Base-by-base conservation (phyloP, 2,329 filamentous ascomycete genomes). In the Fusarium verrucosum region DNA sequence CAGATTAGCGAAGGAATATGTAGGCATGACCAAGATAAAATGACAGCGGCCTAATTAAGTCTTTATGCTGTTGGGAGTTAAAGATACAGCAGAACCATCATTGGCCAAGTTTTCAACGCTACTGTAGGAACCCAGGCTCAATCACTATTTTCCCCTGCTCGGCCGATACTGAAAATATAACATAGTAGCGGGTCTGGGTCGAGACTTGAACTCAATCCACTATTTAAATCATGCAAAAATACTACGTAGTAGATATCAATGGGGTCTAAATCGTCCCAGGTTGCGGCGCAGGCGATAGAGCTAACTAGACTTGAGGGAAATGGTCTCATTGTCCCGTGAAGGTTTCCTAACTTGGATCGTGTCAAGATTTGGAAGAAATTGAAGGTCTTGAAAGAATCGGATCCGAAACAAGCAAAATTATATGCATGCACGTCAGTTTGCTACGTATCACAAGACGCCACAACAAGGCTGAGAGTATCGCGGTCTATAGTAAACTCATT, bases 261-360 rank as follows among this genome's bases (percentile, higher is more conserved):
- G 32, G 32, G 20, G n/a, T n/a, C 33, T 19, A 47, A 94, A 66
- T 90, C 84, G 7, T 88, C 82, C 40, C 30, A 95, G 32, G 32
- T 42, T 58, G 37, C 44, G 55, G 53, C 53, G 78, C 2, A 95
- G 54, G 35, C 68, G 70, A 0, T 17, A 30, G 33, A 13, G 22
- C 13, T 53, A n/a, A 10, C 32, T 28, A 22, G 30, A 32, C 30
- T 32, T 50, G 26, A 7, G 22, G 26, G 16, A 2, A 32, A 37
- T 46, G 33, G 23, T 25, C 26, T 43, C 22, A 20, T 47, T 22
- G 25, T 28, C 5, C 13, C 25, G 28, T 54, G 42, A 40, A 25
- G 11, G 25, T 41, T 59, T 36, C 57, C 54, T 41, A 30, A 59
- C 41, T 6, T 14, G 8, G 28, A 10, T 19, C 19, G 26, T 17